These are phyloP conservation scores for Brassica balearica DNA, from an alignment of 441 rosid genomes.

Conservation along the genomic window DNA sequence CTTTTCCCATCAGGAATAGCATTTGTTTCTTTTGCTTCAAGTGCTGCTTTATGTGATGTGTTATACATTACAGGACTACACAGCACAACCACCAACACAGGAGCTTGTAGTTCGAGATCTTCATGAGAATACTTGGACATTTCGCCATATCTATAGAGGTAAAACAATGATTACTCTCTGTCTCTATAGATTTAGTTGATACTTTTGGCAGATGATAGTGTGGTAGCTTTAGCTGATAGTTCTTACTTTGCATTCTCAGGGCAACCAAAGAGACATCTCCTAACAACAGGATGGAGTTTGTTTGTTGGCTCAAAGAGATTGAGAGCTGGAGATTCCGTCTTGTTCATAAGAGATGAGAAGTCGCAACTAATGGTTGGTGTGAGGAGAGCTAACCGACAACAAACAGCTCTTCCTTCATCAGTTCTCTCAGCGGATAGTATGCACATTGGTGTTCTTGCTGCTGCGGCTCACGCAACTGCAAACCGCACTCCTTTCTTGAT, in stretches of 20 bases:
- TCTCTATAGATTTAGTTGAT: conserved; percentile 4
- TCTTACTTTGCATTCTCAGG: conserved; percentile 55
- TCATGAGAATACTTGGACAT: conserved; percentile 91
- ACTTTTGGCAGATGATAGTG: no score
- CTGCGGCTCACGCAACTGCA: conserved; percentile 96
- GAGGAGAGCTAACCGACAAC: conserved; percentile 92
- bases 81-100: conserved; percentile 95
- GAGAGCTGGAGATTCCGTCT: conserved; percentile 92
- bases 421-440: conserved; percentile 95
- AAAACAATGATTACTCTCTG: neutral
- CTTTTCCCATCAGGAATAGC: no score
- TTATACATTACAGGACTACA: conserved; percentile 61
- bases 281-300: conserved; percentile 97
- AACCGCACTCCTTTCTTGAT: conserved; percentile 85
- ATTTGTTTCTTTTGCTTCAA: neutral
- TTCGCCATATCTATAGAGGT: conserved; percentile 97
- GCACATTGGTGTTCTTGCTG: conserved; percentile 99
- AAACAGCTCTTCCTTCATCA: conserved; percentile 84
- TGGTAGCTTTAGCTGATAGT: no score
- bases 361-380: conserved; percentile 97
- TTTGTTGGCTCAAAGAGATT: conserved; percentile 95
- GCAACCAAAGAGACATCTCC: conserved; percentile 98
- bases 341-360: conserved; percentile 96
- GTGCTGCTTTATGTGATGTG: conserved; percentile 5
- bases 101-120: conserved; percentile 94